These are phyloP conservation scores for Syzygium jambos DNA, from an alignment of 345 rosid species.

Conservation along the genomic window DNA sequence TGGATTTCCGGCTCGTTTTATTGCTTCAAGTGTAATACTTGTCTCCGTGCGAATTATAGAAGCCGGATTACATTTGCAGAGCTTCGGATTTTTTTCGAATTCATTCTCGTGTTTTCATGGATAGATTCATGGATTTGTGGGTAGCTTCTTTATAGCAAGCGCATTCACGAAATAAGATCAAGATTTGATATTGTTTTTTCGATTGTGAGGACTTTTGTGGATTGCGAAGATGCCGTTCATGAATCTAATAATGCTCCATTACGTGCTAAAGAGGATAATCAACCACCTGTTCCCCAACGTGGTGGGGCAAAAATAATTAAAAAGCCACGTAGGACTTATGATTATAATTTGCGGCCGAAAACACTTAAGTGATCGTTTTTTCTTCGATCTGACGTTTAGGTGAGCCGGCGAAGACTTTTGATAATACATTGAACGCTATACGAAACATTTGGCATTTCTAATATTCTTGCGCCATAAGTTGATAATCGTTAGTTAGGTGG, in stretches of 20 bases:
- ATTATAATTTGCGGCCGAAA: too few relatives aligned
- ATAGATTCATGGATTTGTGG: neutral
- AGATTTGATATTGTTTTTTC: neutral
- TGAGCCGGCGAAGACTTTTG: too few relatives aligned
- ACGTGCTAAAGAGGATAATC: constrained; percentile 68
- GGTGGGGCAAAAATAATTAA: constrained; percentile 30
- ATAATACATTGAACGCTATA: too few relatives aligned
- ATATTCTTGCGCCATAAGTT: too few relatives aligned
- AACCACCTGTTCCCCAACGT: constrained; percentile 62
- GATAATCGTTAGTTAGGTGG: too few relatives aligned
- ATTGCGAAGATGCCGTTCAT: constrained; percentile 47
- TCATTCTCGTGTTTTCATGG: neutral
- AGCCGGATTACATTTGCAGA: neutral
- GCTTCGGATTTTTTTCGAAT: neutral
- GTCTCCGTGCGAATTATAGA: neutral
- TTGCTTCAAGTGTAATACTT: neutral
- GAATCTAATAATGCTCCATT: constrained; percentile 84
- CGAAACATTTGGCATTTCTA: too few relatives aligned
- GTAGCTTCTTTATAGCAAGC: neutral
- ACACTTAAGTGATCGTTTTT: too few relatives aligned
- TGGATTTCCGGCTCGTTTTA: neutral
- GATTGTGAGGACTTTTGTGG: neutral
- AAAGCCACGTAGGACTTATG: too few relatives aligned
- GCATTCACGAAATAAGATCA: neutral
- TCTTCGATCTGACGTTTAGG: too few relatives aligned